Base-by-base conservation (phyloP, 164 flowering plant species). In the Magnolia sinica region DNA sequence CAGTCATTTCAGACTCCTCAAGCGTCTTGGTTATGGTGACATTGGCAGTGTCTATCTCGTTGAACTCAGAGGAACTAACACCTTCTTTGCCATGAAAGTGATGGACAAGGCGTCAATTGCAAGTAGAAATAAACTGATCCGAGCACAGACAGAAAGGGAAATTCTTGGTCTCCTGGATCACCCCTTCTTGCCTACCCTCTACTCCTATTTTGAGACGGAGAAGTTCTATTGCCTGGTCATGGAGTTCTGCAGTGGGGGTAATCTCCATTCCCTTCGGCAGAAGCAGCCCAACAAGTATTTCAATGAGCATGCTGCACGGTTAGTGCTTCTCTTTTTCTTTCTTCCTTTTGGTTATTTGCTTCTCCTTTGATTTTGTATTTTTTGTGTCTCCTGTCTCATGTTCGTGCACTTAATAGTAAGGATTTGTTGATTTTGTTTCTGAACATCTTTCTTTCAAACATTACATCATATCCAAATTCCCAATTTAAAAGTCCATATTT, bases 231-330 rank as follows among this genome's bases (percentile, higher is more conserved):
- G 95, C 85, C 76, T 91, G 82, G 91, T 92, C 73, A 92, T 92
- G 93, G 97, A 92, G 81, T 92, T 87, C 73, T 92, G 97, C 82
- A 88, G 91, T 76, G 95, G 97, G 20, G 95, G 97, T 22, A 90
- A 91, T 84, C 92, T 92, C 49, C 95, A 92, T 77, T 84, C 92
- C 59, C 91, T 92, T 49, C 81, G 95, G 14, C 92, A 90, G 76
- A 92, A 87, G 82, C 97, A 92, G 79, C 95, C 93, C 55, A 81
- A 82, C 83, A 92, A 90, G 83, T 66, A 87, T 71, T 92, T 92
- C 66, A 85, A 85, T 0, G 97, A 92, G 81, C 91, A 92, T 72
- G 95, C 93, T 77, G 91, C 93, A 37, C 69, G 91, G 95, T 89
- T 7, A 55, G 79, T 31, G 31, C 14, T 2, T 7, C 11, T 22